These are phyloP conservation scores for Golovinomyces cichoracearum DNA, from an alignment of 2,329 filamentous ascomycete genomes.

Conservation along the genomic window DNA sequence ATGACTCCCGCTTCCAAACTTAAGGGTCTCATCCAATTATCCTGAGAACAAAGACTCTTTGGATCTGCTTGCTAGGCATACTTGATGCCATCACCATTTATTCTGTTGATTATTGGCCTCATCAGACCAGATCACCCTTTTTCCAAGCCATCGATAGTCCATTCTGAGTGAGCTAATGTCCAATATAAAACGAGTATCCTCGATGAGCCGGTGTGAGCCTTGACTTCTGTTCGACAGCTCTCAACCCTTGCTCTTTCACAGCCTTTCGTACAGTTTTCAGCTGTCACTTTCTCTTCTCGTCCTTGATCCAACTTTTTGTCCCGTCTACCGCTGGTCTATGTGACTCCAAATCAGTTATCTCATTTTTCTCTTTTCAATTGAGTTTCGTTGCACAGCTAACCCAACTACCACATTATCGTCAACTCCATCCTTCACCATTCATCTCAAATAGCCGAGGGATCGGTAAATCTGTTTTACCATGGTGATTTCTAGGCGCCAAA, in stretches of 20 bases:
- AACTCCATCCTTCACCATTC: not conserved
- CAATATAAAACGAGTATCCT: not conserved
- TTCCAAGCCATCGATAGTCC: not conserved
- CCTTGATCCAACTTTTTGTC: too few species aligned
- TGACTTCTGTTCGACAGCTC: not conserved
- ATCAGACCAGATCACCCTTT: not conserved
- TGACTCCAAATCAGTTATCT: too few species aligned
- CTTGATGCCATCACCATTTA: not conserved
- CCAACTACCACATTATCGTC: not conserved
- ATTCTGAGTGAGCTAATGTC: not conserved
- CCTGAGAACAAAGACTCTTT: not conserved
- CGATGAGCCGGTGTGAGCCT: not conserved
- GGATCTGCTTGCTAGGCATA: not conserved
- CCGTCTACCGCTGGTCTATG: too few species aligned
- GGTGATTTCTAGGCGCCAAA: too few species aligned
- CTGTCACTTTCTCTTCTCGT: not conserved
- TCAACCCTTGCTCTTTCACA: not conserved
- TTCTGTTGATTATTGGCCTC: not conserved
- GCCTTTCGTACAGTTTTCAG: not conserved
- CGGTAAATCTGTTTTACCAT: not conserved
- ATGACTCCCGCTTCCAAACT: too few species aligned
- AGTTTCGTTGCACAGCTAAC: not conserved
- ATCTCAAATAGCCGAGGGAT: not conserved
- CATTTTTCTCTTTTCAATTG: not conserved
- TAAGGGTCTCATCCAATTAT: not conserved